Conservation (phyloP, 2,329 filamentous ascomycete genomes). For the Fusarium proliferatum region DNA sequence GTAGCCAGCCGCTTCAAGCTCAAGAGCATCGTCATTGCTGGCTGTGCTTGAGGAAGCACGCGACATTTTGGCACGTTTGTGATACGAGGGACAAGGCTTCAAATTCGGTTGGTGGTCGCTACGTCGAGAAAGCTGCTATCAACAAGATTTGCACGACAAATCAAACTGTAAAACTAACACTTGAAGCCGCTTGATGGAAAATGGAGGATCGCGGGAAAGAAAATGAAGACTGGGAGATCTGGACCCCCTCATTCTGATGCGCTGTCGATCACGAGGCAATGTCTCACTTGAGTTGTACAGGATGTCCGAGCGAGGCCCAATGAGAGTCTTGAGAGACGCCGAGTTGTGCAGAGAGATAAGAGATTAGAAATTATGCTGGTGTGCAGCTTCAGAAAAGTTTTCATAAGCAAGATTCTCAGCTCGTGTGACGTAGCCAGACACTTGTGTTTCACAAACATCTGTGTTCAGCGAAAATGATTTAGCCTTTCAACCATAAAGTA, state of each 20-base stretch:
- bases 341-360: neutral
- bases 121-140: fast-evolving
- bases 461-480: too few species aligned
- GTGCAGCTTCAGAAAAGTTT: neutral
- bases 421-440: neutral
- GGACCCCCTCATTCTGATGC: neutral
- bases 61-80: neutral
- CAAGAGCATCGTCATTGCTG: conserved; percentile 39
- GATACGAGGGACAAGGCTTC: neutral
- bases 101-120: fast-evolving
- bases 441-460: neutral
- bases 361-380: neutral
- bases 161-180: fast-evolving
- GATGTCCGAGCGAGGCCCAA: neutral
- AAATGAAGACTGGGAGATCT: neutral
- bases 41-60: neutral
- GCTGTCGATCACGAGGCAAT: conserved; percentile 2
- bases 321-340: neutral
- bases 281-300: conserved; percentile 11
- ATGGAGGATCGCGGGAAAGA: neutral
- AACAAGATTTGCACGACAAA: neutral
- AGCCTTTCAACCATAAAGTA: fast-evolving
- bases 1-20: conserved; percentile 48
- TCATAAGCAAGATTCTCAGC: neutral
- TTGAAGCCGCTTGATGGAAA: too few species aligned